Base-by-base conservation (phyloP, 2,329 filamentous ascomycete species). In the Sclerotinia nivalis region DNA sequence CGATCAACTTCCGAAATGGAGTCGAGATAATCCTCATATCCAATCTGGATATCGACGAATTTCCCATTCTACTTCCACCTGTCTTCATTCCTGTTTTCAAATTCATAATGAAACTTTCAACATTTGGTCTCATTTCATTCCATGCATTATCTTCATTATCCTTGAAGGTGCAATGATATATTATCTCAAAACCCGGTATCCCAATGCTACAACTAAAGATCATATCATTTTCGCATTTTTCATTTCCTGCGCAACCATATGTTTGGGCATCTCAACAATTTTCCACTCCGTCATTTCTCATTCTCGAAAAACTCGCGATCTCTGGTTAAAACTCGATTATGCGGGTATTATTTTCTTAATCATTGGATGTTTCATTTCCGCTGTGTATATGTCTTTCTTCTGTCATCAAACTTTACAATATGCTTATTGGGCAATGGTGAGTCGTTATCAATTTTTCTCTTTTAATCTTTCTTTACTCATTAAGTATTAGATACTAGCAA, bases 51-150 rank as follows among this genome's bases (percentile, higher is more conserved):
- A 85, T 72, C 81, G 83, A 20, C 81, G 81, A 12, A 78, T 80
- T 18, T 80, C 79, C 12, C 73, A 78, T 56, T 84, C 82, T 0
- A 73, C 74, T 20, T 66, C 60, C 3, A 73, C 70, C 10, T 85
- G 79, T 71, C 74, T 84, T 66, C 68, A 73, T 22, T 84, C 82
- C 72, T 81, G 79, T 77, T 69, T 74, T 6, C 82, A 82, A 74
- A 71, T 81, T 18, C 82, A 83, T 75, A 83, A 83, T 71, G 82
- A 84, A 73, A 77, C 80, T 0, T 72, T 79, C 73, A 83, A 83
- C 71, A 83, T 83, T 60, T 82, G 79, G 72, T 80, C 81, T 22
- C 81, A 84, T 73, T 77, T 86, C 6, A 72, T 86, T 2, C 83
- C 84, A 0, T 82, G 79, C 15, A 54, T 83, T 3, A 28, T 78